Base-by-base conservation (phyloP, 805 yeast genomes). In the Saccharomyces mikatae region DNA sequence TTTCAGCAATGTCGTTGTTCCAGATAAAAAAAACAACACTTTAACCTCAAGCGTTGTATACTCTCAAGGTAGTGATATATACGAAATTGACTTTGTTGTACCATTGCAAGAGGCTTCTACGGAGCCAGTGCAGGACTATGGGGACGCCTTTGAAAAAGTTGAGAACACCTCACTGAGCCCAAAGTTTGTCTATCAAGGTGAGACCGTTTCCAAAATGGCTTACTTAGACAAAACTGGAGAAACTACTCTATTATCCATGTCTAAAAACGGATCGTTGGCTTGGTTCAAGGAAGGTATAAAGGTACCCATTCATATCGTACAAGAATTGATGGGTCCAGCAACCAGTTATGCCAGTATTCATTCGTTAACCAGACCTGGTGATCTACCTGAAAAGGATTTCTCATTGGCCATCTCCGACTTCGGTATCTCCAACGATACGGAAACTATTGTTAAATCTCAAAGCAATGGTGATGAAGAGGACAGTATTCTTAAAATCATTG, bases 141-240 rank as follows among this genome's bases (percentile, higher is more conserved):
- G 85, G 47, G 94, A 84, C 56, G 88, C 84, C 2, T 76, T 85
- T 41, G 85, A 80, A 30, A 87, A 81, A 57, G 56, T 51, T 17
- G 62, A 60, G 50, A 51, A 53, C 21, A 54, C 50, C 6, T 52
- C 59, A 8, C 49, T 56, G 21, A 46, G 53, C 29, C 56, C 56
- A 22, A 61, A 60, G 44, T 65, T 66, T 64, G 52, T 57, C 4
- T 65, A 62, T 44, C 64, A 59, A 24, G 69, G 67, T 47, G 66
- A 64, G 49, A 59, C 59, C 22, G 58, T 65, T 30, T 54, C 54
- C 28, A 64, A 64, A 56, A 49, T 65, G 60, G 52, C 51, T 14
- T 58, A 59, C 30, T 47, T 62, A 49, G 59, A 56, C 24, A 84
- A 80, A 57, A 65, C 59, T 32, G 61, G 54, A 22, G 64, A 58